Percentiles rank a stretch among this genome's conserved stretches.
Evolutionary conservation across 2,329 filamentous ascomycete genomes (phyloP).

Genomic region (Fusarium poae): DNA sequence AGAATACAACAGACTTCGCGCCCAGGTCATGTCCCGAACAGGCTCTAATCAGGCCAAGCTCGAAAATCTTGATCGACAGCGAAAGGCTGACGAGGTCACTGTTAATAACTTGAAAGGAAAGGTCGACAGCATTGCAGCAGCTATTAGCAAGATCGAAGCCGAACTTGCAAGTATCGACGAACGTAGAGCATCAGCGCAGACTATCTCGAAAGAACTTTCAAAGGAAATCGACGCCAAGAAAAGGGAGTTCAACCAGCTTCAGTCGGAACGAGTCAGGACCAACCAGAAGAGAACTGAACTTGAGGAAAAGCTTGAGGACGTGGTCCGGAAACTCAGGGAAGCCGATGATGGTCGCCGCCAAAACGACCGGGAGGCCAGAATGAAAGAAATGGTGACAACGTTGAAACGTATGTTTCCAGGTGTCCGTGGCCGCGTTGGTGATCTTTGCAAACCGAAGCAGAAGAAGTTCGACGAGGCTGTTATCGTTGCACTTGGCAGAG

Average conservation of each 20-base stretch:
- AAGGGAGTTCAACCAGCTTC: constrained; percentile 87
- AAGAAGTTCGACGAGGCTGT: constrained; percentile 97
- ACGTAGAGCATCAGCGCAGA: constrained; percentile 73
- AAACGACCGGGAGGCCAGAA: constrained; percentile 81
- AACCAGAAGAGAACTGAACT: constrained; percentile 88
- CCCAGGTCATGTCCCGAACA: constrained; percentile 86
- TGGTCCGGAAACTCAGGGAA: constrained; percentile 83
- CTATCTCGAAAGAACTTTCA: constrained; percentile 74
- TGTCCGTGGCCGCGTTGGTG: constrained; percentile 89
- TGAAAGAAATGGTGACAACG: constrained; percentile 85
- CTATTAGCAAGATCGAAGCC: constrained; percentile 78
- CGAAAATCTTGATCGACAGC: constrained; percentile 87
- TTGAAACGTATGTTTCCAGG: constrained; percentile 93
- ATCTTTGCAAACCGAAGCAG: constrained; percentile 95
- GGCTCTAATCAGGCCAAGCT: constrained; percentile 85
- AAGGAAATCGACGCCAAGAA: constrained; percentile 89
- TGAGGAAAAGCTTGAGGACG: constrained; percentile 89
- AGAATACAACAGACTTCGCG: constrained; percentile 87
- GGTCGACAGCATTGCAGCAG: constrained; percentile 81
- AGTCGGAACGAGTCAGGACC: constrained; percentile 84
- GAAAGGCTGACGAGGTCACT: constrained; percentile 91
- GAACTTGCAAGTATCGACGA: constrained; percentile 78
- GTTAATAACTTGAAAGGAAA: constrained; percentile 91
- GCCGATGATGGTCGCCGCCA: constrained; percentile 88
- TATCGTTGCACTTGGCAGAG: constrained; percentile 88